These are phyloP conservation scores for Bondarzewia mesenterica DNA, from an alignment of 1,284 basidiomycete genomes.

Conservation along the genomic window DNA sequence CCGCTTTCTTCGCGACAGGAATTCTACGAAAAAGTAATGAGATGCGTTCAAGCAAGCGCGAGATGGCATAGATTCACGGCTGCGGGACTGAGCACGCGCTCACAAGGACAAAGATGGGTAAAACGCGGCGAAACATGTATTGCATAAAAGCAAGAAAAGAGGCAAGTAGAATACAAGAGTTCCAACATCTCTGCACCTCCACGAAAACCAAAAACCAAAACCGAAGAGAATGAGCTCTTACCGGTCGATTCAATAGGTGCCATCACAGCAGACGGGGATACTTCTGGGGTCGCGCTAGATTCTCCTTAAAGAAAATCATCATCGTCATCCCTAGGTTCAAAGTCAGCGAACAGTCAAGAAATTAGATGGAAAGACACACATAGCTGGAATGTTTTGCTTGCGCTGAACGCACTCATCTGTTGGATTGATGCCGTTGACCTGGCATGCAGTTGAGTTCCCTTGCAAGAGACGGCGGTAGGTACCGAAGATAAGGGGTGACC, in stretches of 20 bases:
- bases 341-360: too few species aligned
- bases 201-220: background rate
- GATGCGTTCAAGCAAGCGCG: background rate
- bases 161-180: slow-evolving; percentile 2
- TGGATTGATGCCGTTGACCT: slow-evolving; percentile 10
- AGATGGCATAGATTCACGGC: slow-evolving; percentile 1
- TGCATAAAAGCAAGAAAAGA: too few species aligned
- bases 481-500: slow-evolving; percentile 56
- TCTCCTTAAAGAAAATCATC: too few species aligned
- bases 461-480: slow-evolving; percentile 71
- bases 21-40: background rate
- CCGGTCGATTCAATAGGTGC: slow-evolving; percentile 5
- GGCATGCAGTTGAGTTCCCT: slow-evolving; percentile 68
- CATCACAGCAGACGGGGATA: too few species aligned
- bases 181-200: background rate
- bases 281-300: too few species aligned
- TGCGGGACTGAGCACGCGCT: background rate
- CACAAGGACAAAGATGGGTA: background rate
- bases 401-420: too few species aligned
- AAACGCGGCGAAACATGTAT: background rate
- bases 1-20: background rate
- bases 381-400: too few species aligned
- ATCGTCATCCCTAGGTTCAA: too few species aligned
- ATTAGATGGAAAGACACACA: too few species aligned
- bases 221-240: slow-evolving; percentile 6